These are phyloP conservation scores for Rhynchosporium secalis DNA, from an alignment of 2,329 filamentous ascomycete genomes.

Conservation along the genomic window DNA sequence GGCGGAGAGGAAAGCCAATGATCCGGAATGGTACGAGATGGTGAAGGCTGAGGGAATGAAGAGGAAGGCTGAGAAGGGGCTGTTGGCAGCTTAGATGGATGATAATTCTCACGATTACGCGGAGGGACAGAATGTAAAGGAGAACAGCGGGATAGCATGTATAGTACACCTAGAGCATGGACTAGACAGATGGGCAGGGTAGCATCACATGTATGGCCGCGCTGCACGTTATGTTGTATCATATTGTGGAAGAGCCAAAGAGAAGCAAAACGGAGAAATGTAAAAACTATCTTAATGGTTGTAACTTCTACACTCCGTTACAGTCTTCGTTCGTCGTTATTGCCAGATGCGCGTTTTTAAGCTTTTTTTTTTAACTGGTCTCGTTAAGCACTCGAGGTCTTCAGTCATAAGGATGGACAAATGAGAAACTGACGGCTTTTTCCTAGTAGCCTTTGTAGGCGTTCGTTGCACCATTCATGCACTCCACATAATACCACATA, in stretches of 20 bases:
- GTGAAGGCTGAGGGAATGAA: not conserved
- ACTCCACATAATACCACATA: no score
- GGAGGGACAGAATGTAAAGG: not conserved
- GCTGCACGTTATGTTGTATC: not conserved
- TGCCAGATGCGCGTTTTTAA: no score
- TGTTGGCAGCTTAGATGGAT: not conserved
- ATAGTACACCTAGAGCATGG: not conserved
- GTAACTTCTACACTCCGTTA: not conserved
- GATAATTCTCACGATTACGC: not conserved
- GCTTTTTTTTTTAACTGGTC: no score
- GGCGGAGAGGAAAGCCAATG: not conserved
- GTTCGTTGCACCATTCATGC: no score
- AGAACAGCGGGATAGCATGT: not conserved
- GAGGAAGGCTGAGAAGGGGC: conserved; percentile 1
- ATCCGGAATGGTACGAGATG: conserved; percentile 6
- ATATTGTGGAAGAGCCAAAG: not conserved
- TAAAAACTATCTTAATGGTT: not conserved
- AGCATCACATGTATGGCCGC: not conserved
- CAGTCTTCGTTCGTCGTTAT: no score
- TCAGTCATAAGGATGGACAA: no score
- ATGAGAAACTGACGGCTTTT: no score
- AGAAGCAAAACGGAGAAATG: not conserved
- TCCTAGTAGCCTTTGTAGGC: no score
- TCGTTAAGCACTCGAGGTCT: no score
- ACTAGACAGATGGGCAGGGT: no score